These are phyloP conservation scores for Pulveroboletus ridleyi DNA, from an alignment of 1,284 basidiomycete genomes.

Conservation along the genomic window DNA sequence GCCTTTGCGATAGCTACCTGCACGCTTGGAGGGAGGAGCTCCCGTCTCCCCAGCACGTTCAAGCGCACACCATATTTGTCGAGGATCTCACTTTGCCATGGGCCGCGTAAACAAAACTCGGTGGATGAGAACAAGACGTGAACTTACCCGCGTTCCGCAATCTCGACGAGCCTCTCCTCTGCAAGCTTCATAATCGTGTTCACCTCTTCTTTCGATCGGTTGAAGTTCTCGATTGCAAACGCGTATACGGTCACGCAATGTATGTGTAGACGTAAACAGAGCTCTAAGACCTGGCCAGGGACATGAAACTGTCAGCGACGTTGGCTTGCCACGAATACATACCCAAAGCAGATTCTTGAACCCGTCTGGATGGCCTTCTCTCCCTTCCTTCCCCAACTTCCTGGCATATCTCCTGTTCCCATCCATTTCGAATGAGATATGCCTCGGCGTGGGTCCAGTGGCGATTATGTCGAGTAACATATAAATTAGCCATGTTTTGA, in stretches of 20 bases:
- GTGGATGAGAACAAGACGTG: neutral
- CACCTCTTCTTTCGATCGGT: constrained; percentile 88
- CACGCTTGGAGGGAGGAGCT: constrained; percentile 83
- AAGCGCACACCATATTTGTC: constrained; percentile 87
- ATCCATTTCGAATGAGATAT: constrained; percentile 98
- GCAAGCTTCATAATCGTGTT: constrained; percentile 88
- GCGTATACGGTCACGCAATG: constrained; percentile 93
- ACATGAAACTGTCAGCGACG: constrained; percentile 1
- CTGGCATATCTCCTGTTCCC: constrained; percentile 95
- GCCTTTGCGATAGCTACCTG: constrained; percentile 76
- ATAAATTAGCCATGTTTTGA: constrained; percentile 32
- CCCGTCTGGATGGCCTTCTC: constrained; percentile 87
- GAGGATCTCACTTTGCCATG: constrained; percentile 67
- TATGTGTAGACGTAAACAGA: constrained; percentile 81
- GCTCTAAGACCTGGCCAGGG: constrained; percentile 72
- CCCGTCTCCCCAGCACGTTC: constrained; percentile 81
- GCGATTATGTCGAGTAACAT: constrained; percentile 69
- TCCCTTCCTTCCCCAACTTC: constrained; percentile 65
- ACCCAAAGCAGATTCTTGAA: constrained; percentile 87
- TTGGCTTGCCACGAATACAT: constrained; percentile 36
- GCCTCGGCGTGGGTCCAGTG: constrained; percentile 87
- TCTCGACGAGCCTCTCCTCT: constrained; percentile 81
- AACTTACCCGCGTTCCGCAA: constrained; percentile 83
- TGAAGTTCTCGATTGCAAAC: constrained; percentile 98
- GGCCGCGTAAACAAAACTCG: neutral